Percentiles rank a stretch among this genome's conserved stretches.
These are phyloP conservation scores for Ziziphus jujuba DNA, from an alignment of 306 rosid genomes.

Conservation along the genomic window DNA sequence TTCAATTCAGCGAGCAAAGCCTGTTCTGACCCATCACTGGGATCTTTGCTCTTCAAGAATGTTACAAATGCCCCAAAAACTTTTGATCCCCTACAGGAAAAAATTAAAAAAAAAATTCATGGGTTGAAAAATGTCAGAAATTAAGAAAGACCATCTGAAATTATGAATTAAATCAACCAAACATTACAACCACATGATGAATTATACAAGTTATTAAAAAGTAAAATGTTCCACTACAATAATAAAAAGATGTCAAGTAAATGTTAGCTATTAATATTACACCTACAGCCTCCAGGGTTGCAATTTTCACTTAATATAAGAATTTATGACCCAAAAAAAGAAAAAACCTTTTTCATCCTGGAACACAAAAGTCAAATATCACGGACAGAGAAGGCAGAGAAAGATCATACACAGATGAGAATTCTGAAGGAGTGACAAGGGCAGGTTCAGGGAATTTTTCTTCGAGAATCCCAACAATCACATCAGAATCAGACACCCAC, in stretches of 20 bases:
- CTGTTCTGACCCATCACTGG: conserved; percentile 82
- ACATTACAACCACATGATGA: neutral
- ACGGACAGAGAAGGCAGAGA: neutral
- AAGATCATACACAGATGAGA: conserved; percentile 63
- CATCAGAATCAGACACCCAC: conserved; percentile 93
- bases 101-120: neutral
- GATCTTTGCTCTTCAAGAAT: conserved; percentile 83
- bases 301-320: neutral
- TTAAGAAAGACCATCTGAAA: neutral
- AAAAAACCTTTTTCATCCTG: neutral
- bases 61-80: conserved; percentile 58
- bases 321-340: neutral
- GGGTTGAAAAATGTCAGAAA: conserved; percentile 1
- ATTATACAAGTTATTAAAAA: no score
- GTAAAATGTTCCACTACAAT: no score
- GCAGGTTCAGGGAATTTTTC: conserved; percentile 68
- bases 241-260: no score
- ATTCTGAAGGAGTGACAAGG: conserved; percentile 60
- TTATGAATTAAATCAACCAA: conserved; percentile 4
- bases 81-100: conserved; percentile 69
- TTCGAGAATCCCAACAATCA: conserved; percentile 66
- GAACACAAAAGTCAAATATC: neutral
- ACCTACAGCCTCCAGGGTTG: neutral
- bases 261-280: no score
- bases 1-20: conserved; percentile 66